Evolutionary conservation across 169 alveolate genomes (phyloP).

Genomic region (Plasmodium vinckei): DNA sequence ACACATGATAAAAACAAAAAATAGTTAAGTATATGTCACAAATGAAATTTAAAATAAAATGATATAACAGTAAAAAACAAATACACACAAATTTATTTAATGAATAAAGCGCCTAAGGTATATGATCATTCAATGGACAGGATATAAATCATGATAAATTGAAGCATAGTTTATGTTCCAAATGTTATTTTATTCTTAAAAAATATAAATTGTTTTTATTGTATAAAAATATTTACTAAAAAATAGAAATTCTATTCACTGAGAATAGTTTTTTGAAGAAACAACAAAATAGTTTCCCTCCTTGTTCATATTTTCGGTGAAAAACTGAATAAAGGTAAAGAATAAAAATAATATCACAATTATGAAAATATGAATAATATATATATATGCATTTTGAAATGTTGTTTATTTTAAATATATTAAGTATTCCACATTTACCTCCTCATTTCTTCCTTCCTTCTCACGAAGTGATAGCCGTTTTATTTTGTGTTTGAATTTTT

Average conservation of each 20-base stretch:
- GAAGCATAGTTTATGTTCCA: no score
- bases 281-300: constrained; percentile 55
- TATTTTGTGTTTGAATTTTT: neutral
- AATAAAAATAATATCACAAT: constrained; percentile 19
- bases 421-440: constrained; percentile 11
- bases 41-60: no score
- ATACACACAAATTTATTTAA: no score
- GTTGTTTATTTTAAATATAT: constrained; percentile 2
- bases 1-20: no score
- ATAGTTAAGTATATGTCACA: no score
- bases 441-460: constrained; percentile 26
- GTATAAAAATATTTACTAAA: no score
- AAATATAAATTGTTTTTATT: no score
- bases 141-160: no score
- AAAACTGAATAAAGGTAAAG: constrained; percentile 38
- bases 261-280: constrained; percentile 14
- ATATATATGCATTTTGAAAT: constrained; percentile 1
- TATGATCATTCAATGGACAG: no score
- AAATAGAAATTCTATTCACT: neutral
- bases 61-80: no score
- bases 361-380: neutral
- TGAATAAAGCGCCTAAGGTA: no score
- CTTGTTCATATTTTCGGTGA: constrained; percentile 43
- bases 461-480: constrained; percentile 28
- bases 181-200: no score